phyloP scores from a whole-genome alignment of 2,329 filamentous ascomycete genomes.

The Diaporthe vexans region DNA sequence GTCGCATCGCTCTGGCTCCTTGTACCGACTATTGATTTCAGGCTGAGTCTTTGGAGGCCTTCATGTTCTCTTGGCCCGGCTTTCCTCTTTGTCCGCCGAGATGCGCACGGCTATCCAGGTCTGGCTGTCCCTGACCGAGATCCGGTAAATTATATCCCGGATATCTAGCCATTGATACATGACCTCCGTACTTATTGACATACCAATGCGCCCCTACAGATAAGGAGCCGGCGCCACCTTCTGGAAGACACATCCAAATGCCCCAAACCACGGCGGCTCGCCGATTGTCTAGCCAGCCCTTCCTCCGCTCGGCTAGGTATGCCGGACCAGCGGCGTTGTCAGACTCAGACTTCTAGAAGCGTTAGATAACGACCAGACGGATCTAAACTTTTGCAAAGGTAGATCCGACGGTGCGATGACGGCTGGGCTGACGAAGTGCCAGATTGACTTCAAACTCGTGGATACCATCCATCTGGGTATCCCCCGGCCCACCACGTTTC shows the following conservation, averaged over 20 bases:
- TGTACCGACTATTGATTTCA: neutral
- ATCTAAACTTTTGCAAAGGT: neutral
- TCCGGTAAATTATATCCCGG: neutral
- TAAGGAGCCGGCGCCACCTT: neutral
- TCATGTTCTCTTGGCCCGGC: neutral
- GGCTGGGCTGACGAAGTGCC: neutral
- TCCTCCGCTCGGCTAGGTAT: neutral
- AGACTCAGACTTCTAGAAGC: neutral
- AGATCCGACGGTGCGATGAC: neutral
- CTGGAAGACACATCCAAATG: neutral
- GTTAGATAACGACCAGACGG: neutral
- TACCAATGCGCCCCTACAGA: neutral
- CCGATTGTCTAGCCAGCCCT: neutral
- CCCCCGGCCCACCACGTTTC: slow-evolving; percentile 6
- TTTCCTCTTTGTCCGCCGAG: neutral
- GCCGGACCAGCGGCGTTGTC: neutral
- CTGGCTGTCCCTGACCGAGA: neutral
- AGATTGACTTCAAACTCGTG: slow-evolving; percentile 27
- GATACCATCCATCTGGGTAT: neutral
- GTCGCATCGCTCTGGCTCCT: neutral
- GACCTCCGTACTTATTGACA: neutral
- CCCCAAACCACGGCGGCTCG: neutral
- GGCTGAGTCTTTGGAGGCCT: neutral
- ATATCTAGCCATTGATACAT: too few species aligned
- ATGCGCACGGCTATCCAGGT: neutral